Base-by-base conservation (phyloP, 176 grass and related monocot genomes). In the Cenchrus fungigraminus region DNA sequence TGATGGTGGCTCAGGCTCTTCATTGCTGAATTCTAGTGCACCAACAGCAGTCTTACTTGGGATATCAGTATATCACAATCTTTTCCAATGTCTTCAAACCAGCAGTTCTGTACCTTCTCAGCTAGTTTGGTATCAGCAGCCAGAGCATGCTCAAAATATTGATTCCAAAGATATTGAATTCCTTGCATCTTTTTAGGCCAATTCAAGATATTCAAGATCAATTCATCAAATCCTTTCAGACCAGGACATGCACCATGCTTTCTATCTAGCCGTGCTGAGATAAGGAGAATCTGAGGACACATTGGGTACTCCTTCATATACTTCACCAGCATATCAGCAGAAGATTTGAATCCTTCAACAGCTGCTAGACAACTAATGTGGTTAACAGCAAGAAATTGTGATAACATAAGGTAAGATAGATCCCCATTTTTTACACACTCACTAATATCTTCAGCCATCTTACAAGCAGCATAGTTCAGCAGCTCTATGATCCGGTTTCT, bases 111-210 rank as follows among this genome's bases (percentile, higher is more conserved):
- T 59, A 95, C 46, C 19, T 94, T 87, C 75, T 93, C 84, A 64
- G 90, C 90, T 86, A 89, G 84, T 63, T 96, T 71, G 19, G 85
- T 86, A 87, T 79, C 84, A 84, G 86, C 84, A 11, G 81, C 70
- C 68, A 99, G 88, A 77, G 58, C 76, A 87, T 91, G 84, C 86
- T 92, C 93, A 51, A 56, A 68, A 89, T 84, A 92, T 81, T 99
- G 97, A 71, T 94, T 99, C 93, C 93, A 99, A 67, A 99, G 73
- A 90, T 84, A 96, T 68, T 99, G 93, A 94, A 89, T 69, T 68
- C 97, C 97, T 86, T 83, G 86, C 47, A 86, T 82, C 85, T 92
- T 89, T 87, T 82, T 89, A 40, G 88, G 97, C 93, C 93, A 99
- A 25, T 25, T 25, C 22, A 25, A 25, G 22, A 25, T 25, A 80